Evolutionary conservation across 805 yeast genomes (phyloP).

Genomic region (Brettanomyces custersianus): DNA sequence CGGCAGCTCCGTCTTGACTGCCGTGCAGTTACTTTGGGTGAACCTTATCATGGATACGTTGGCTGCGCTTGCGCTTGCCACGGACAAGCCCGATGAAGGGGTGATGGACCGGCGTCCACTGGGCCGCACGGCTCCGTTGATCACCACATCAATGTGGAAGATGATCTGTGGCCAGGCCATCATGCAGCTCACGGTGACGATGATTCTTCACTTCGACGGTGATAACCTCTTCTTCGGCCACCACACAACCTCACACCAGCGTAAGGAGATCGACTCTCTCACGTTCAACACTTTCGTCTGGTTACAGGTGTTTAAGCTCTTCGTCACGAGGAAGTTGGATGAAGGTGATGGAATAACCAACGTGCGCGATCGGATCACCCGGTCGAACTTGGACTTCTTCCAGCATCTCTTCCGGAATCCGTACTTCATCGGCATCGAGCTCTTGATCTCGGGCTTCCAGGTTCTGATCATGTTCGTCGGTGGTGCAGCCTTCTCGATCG

Average conservation of each 20-base stretch:
- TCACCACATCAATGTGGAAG: constrained; percentile 94
- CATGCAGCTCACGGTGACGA: constrained; percentile 72
- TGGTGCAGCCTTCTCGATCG: constrained; percentile 87
- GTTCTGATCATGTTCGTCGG: constrained; percentile 92
- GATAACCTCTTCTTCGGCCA: constrained; percentile 41
- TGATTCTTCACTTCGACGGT: constrained; percentile 77
- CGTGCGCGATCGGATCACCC: constrained; percentile 49
- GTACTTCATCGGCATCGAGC: constrained; percentile 68
- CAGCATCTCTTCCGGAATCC: constrained; percentile 74
- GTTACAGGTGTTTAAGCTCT: constrained; percentile 91
- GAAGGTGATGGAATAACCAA: constrained; percentile 64
- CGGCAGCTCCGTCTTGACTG: constrained; percentile 84
- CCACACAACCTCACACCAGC: constrained; percentile 31
- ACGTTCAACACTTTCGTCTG: constrained; percentile 96
- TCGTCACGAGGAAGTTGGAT: constrained; percentile 85
- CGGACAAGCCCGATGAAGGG: constrained; percentile 88
- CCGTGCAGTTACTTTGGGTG: constrained; percentile 96
- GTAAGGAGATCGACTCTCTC: constrained; percentile 63
- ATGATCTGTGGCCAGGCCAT: constrained; percentile 87
- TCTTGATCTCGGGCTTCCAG: constrained; percentile 76
- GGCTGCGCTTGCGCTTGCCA: constrained; percentile 95
- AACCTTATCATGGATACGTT: constrained; percentile 96
- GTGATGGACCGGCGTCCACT: constrained; percentile 76
- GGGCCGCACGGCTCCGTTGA: constrained; percentile 70
- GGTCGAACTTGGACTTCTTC: constrained; percentile 70